Base-by-base conservation (phyloP, 129 eudicot species). In the Lactuca sativa region DNA sequence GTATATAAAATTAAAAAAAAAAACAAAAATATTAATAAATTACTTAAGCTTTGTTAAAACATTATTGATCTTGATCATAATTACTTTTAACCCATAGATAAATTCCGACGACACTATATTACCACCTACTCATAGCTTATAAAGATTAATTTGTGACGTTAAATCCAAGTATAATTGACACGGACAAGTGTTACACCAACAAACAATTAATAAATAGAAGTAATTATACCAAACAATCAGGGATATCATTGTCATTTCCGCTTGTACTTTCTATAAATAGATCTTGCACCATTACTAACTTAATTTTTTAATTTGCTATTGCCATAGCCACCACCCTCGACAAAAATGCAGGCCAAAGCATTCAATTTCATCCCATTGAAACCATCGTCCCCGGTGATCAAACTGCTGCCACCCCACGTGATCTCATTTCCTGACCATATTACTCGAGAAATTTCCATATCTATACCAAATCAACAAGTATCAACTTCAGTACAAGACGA, bases 301-400 rank as follows among this genome's bases (percentile, higher is more conserved):
- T 63, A 30, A 40, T 56, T 36, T 12, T 38, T 67, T 56, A 4
- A 43, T 64, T 38, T 73, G 41, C 77, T 38, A 25, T 76, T 69
- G 58, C 32, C 66, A 62, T 16, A 34, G 15, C 61, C 43, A 55
- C 62, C 64, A 18, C 43, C 8, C 66, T 56, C 31, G 36, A 53
- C 70, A 81, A 82, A 82, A 63, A 88, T 86, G 95, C 86, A 77
- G 82, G 91, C 91, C 75, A 85, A 54, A 77, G 64, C 83, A 59
- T 82, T 71, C 69, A 68, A 80, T 44, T 47, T 70, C 61, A 66
- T 66, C 58, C 92, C 88, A 59, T 41, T 79, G 54, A 63, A 78
- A 77, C 69, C 48, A 14, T 52, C 75, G 17, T 85, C 82, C 11
- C 73, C 83, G 38, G 79, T 71, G 37, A 73, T 53, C 33, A 76